Percentiles rank a stretch among this genome's conserved stretches.
Evolutionary conservation across 306 rosid genomes (phyloP).

Genomic region (Malus sieversii): DNA sequence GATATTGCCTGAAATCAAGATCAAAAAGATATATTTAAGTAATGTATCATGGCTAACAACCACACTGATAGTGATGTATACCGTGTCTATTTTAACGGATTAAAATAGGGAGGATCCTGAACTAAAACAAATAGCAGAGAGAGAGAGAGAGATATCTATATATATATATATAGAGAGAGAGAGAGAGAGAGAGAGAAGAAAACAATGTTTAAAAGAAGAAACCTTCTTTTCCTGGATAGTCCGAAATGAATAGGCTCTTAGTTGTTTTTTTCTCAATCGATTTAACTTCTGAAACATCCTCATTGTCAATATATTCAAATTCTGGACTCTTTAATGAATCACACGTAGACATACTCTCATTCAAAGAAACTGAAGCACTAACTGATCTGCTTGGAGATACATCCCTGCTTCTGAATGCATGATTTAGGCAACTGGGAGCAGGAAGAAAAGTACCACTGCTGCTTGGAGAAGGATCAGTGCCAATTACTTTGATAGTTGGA

Average conservation of each 20-base stretch:
- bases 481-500: constrained; percentile 14
- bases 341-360: constrained; percentile 31
- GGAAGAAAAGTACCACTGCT: constrained; percentile 10
- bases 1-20: constrained; percentile 30
- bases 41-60: neutral
- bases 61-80: neutral
- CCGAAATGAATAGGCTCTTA: constrained; percentile 22
- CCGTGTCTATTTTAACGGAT: neutral
- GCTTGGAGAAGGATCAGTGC: constrained; percentile 12
- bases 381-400: constrained; percentile 31
- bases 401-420: constrained; percentile 15
- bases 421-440: constrained; percentile 7
- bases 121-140: neutral
- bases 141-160: neutral
- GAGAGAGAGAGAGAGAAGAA: neutral
- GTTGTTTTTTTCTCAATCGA: constrained; percentile 30
- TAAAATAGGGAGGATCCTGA: neutral
- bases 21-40: neutral
- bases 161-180: neutral
- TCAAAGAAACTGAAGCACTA: constrained; percentile 25
- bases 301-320: constrained; percentile 23
- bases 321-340: constrained; percentile 35
- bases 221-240: constrained; percentile 30
- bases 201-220: constrained; percentile 3
- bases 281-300: constrained; percentile 22